Percentiles rank a stretch among this genome's conserved stretches.
Evolutionary conservation across 2,329 filamentous ascomycete genomes (phyloP).

Genomic region (Apiospora marii): DNA sequence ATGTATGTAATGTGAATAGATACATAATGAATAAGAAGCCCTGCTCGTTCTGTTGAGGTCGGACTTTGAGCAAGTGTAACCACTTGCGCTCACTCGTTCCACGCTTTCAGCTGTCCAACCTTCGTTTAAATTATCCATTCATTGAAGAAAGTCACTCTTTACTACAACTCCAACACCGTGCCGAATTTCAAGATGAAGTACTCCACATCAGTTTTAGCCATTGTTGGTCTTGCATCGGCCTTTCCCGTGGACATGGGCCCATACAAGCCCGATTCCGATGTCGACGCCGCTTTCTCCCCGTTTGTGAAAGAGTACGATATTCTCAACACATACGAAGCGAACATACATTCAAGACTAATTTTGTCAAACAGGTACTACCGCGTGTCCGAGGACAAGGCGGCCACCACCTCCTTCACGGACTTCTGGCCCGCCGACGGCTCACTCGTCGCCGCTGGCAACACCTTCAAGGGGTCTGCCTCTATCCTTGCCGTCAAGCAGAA

Average conservation of each 20-base stretch:
- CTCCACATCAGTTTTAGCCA: neutral
- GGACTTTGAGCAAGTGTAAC: neutral
- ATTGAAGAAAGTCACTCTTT: too few species aligned
- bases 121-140: neutral
- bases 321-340: neutral
- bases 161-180: too few species aligned
- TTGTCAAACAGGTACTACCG: slow-evolving; percentile 22
- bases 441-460: slow-evolving; percentile 25
- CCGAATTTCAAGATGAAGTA: neutral
- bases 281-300: slow-evolving; percentile 26
- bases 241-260: slow-evolving; percentile 27
- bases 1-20: neutral
- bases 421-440: slow-evolving; percentile 27
- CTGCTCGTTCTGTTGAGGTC: too few species aligned
- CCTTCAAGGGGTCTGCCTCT: slow-evolving; percentile 1
- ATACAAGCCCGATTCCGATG: slow-evolving; percentile 25
- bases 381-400: slow-evolving; percentile 28
- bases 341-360: neutral
- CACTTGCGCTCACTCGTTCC: neutral
- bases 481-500: slow-evolving; percentile 28
- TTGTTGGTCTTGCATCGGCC: neutral
- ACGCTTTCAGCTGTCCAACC: too few species aligned
- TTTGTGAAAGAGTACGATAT: slow-evolving; percentile 23
- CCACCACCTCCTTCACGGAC: slow-evolving; percentile 27
- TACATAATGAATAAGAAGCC: neutral